Evolutionary conservation across 2,329 filamentous ascomycete genomes (phyloP), one percentile per base, ranked within the genome.

Genomic region (Diaporthe destruens): DNA sequence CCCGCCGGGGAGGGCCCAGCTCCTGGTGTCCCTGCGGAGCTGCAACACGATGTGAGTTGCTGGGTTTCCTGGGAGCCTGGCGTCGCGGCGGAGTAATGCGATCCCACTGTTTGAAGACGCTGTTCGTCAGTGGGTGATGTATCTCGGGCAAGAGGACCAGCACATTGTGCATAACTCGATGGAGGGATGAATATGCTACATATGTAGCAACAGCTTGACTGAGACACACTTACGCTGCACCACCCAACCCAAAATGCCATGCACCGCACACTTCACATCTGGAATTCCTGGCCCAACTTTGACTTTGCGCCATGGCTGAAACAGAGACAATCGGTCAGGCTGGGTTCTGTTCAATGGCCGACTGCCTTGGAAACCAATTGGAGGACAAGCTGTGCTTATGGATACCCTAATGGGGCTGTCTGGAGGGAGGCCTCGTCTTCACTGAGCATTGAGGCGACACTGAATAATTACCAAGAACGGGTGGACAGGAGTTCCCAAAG

Each of bases 1-100:
- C 2, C 71, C 71, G 20, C 71, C 71, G 7, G 71, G 71, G 14
- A 69, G 23, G 55, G 36, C 71, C 71, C 69, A 18, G 18, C 6
- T 42, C 18, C 18, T 6, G 20, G 2, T 16, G 20, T 34, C 44
- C 25, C 34, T 23, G n/a, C 71, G 65, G 8, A 61, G 65, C n/a
- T 69, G 71, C 20, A 72, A 32, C 25, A 69, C 32, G 25, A 72
- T 23, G 18, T 61, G 18, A 18, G 54, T 44, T 14, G 63, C 16
- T 9, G 59, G 29, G 16, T 39, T 34, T 12, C n/a, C 56, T 14
- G 44, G 61, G 18, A 3, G 53, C 9, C 9, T 53, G 12, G 3
- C 3, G 34, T 44, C 16, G 49, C 54, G 32, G 3, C 65, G 47
- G 18, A 72, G 55, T 29, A 72, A 55, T 23, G 69, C 49, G 7